phyloP scores from a whole-genome alignment of 2,329 filamentous ascomycete species.

The Sphaerostilbella broomeana region DNA sequence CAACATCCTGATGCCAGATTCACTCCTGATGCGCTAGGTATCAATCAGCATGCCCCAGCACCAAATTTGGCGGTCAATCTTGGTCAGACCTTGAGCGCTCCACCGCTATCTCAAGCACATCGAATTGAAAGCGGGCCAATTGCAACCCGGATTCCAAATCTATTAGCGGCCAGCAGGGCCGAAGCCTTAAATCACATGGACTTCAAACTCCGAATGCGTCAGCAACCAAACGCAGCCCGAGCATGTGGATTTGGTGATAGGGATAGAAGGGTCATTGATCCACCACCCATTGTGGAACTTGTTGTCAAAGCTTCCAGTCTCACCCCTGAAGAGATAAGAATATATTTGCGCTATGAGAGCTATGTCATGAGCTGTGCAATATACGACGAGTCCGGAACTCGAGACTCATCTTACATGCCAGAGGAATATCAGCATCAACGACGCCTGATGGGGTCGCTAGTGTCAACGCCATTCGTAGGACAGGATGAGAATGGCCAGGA shows the following conservation, averaged over 20 bases:
- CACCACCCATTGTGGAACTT: conserved; percentile 74
- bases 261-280: conserved; percentile 75
- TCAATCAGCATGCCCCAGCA: conserved; percentile 1
- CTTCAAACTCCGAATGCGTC: conserved; percentile 49
- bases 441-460: conserved; percentile 71
- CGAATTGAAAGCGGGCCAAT: neutral
- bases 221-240: conserved; percentile 70
- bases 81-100: conserved; percentile 2
- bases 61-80: neutral
- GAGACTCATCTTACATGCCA: conserved; percentile 65
- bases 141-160: conserved; percentile 20
- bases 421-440: conserved; percentile 66
- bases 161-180: conserved; percentile 18
- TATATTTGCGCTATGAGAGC: conserved; percentile 52
- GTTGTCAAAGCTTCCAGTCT: conserved; percentile 52
- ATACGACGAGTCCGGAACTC: conserved; percentile 60
- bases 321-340: conserved; percentile 46
- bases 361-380: conserved; percentile 73
- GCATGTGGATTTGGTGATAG: conserved; percentile 80
- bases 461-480: conserved; percentile 70
- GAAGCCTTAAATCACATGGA: conserved; percentile 18
- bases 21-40: neutral
- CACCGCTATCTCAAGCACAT: neutral
- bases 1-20: neutral
- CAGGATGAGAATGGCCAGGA: conserved; percentile 65